Conservation (phyloP, 345 rosid genomes). For the Rhodamnia rubescens region DNA sequence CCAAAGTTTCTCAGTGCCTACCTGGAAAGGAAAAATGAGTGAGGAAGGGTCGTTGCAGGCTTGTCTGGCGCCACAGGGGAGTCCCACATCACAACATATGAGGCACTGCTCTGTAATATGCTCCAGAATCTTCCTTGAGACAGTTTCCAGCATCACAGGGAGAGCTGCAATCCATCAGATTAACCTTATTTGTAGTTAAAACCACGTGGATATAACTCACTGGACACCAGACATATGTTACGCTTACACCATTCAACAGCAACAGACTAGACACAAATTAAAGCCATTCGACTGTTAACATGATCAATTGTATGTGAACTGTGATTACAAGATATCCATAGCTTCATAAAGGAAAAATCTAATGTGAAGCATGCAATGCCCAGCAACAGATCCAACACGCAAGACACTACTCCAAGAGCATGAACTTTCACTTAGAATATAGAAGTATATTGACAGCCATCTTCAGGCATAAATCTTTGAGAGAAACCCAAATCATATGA, state of each 20-base stretch:
- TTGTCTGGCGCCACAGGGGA: constrained; percentile 78
- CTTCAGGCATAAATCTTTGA: background rate
- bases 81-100: constrained; percentile 88
- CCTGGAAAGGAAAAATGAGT: constrained; percentile 96
- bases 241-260: background rate
- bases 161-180: constrained; percentile 31
- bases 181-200: background rate
- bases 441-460: background rate
- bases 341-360: background rate
- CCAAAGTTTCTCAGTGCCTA: constrained; percentile 10
- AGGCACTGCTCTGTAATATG: constrained; percentile 88
- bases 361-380: background rate
- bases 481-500: background rate
- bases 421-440: background rate
- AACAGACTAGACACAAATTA: background rate
- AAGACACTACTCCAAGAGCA: background rate
- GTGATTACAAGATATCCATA: background rate
- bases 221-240: background rate
- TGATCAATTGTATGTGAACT: background rate
- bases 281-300: background rate
- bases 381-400: background rate
- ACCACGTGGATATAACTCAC: background rate
- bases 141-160: constrained; percentile 73
- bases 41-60: constrained; percentile 87
- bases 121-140: constrained; percentile 64